Evolutionary conservation across 2,329 filamentous ascomycete species (phyloP), one percentile per base, ranked within the genome.

Genomic region (Ascochyta viciae-villosae): DNA sequence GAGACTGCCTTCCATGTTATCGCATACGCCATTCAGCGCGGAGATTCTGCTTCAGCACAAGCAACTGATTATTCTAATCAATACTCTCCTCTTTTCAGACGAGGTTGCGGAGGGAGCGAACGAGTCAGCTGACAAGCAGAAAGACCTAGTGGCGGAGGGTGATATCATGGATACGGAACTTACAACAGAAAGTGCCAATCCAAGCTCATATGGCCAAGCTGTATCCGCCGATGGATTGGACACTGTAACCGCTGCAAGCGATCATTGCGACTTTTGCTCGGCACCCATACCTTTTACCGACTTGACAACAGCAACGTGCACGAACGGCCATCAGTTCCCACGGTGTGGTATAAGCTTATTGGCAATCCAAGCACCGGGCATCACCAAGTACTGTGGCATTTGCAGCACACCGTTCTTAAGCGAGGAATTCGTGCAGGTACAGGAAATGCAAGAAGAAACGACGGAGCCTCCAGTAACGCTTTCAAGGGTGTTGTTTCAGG

Each of bases 261-360:
- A 86, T 58, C 65, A 60, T n/a, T 87, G 84, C 62, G 77, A 81
- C 15, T 80, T 85, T 48, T 87, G 84, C 61, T 70, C 76, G 15
- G 67, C 76, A 3, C 68, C 71, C 0, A 80, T 86, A 37, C 70
- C 73, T 0, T 82, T 85, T 68, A 76, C 77, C 43, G 81, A 80
- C 43, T 64, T 80, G 10, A 66, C 64, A 1, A 78, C 78, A 64
- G 81, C 82, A 0, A 74, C 77, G 38, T 87, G 84, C 64, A 64
- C 62, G 1, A 76, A 77, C 42, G 83, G 82, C 0, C 84, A 87
- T 72, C 57, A 81, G 38, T 85, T 83, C 54, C 80, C 74, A n/a
- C 77, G 84, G 33, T 87, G 84, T 62, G 77, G 77, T 12, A 60
- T 86, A 22, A 83, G 81, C n/a, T 82, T 84, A 47, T 62, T 85